Conservation (phyloP, 768 basidiomycete genomes). For the Kwoniella mangroviensis region DNA sequence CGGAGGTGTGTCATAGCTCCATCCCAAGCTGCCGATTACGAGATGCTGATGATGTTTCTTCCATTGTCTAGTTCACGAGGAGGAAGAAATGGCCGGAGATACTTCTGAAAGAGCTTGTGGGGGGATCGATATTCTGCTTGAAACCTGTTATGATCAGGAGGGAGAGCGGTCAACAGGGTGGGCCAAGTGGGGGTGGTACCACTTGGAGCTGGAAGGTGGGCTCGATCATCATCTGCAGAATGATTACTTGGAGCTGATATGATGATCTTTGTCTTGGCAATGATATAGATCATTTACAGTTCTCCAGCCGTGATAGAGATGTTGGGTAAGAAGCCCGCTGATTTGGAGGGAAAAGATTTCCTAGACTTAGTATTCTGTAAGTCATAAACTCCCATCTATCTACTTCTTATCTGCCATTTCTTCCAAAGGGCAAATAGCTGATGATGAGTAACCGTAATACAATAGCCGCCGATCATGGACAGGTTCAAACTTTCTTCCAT, state of each 20-base stretch:
- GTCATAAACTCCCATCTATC: conserved; percentile 7
- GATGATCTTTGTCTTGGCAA: too few species aligned
- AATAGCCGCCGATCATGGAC: conserved; percentile 37
- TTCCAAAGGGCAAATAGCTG: too few species aligned
- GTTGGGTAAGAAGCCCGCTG: conserved; percentile 47
- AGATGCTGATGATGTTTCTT: background rate
- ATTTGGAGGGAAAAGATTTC: conserved; percentile 53
- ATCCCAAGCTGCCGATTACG: background rate
- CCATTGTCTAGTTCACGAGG: conserved; percentile 48
- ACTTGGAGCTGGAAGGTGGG: conserved; percentile 31
- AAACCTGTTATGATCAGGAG: conserved; percentile 38
- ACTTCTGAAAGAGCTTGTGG: conserved; percentile 53
- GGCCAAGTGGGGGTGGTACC: background rate
- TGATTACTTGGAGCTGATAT: too few species aligned
- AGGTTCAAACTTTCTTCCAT: conserved; percentile 37
- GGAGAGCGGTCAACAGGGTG: conserved; percentile 8
- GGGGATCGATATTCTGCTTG: conserved; percentile 53
- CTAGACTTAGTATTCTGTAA: conserved; percentile 51
- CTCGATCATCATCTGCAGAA: too few species aligned
- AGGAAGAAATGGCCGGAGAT: conserved; percentile 57
- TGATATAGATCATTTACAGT: conserved; percentile 47
- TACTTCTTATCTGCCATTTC: too few species aligned
- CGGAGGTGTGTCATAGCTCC: conserved; percentile 18
- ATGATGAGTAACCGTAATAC: too few species aligned
- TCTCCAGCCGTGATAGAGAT: conserved; percentile 51